Conservation (phyloP, 371 early-diverging fungal species). For the Haplosporangium sp. region DNA sequence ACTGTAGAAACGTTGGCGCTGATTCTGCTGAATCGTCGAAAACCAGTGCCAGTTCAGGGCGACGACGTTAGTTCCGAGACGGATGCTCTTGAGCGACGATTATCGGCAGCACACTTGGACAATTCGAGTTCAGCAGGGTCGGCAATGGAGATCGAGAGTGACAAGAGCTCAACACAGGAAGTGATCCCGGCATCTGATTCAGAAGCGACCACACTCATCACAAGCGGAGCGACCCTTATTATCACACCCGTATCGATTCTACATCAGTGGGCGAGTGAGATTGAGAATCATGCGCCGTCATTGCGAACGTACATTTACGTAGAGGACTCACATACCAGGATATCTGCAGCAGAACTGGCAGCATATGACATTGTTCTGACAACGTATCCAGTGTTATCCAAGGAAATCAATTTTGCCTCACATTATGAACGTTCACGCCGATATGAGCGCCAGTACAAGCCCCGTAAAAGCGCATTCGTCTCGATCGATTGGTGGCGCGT, state of each 20-base stretch:
- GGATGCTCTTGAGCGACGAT: slow-evolving; percentile 6
- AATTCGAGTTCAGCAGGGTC: slow-evolving; percentile 1
- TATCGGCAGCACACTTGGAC: slow-evolving; percentile 14
- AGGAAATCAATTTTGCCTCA: slow-evolving; percentile 63
- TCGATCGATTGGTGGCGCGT: slow-evolving; percentile 71
- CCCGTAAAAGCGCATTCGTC: slow-evolving; percentile 60
- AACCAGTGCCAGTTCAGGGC: background rate
- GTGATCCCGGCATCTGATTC: background rate
- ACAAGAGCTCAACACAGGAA: background rate
- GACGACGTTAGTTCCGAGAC: background rate
- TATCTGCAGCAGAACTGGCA: slow-evolving; percentile 51
- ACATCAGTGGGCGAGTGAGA: slow-evolving; percentile 74
- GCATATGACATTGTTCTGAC: slow-evolving; percentile 68
- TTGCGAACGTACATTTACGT: slow-evolving; percentile 46
- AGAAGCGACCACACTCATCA: slow-evolving; percentile 11
- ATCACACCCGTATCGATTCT: slow-evolving; percentile 72
- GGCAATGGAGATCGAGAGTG: background rate
- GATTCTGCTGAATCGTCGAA: slow-evolving; percentile 53
- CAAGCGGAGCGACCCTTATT: slow-evolving; percentile 66
- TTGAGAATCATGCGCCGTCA: slow-evolving; percentile 61
- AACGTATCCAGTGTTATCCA: slow-evolving; percentile 65
- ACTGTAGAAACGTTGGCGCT: slow-evolving; percentile 75
- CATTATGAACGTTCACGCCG: slow-evolving; percentile 36
- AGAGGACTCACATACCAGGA: slow-evolving; percentile 46
- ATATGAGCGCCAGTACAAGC: slow-evolving; percentile 55